phyloP scores from a whole-genome alignment of 441 rosid species.

The Gossypium lobatum region DNA sequence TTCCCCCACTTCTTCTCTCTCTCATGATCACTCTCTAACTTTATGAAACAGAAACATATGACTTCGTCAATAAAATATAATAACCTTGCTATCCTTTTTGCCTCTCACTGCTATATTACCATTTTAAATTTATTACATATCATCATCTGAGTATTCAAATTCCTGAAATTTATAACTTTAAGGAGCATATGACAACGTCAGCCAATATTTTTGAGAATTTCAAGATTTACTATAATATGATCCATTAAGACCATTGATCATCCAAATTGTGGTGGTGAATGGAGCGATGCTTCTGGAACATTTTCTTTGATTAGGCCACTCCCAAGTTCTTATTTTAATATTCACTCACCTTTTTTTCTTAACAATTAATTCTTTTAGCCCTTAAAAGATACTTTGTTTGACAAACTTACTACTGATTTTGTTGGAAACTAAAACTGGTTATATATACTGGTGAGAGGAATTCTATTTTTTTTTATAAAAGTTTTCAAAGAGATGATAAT shows the following conservation, averaged over 20 bases:
- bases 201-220: constrained; percentile 11
- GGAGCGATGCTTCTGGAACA: not conserved
- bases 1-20: not conserved
- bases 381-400: not conserved
- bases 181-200: constrained; percentile 42
- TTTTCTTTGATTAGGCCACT: constrained; percentile 5
- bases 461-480: no score
- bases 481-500: no score
- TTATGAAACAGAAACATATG: constrained; percentile 38
- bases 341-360: constrained; percentile 4
- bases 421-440: no score
- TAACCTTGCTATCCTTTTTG: constrained; percentile 17
- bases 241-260: constrained; percentile 16
- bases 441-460: no score
- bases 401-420: not conserved
- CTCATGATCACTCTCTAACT: constrained; percentile 27
- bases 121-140: not conserved
- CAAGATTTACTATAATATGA: constrained; percentile 19
- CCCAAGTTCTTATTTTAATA: not conserved
- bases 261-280: not conserved
- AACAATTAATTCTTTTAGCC: not conserved
- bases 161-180: constrained; percentile 28
- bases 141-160: not conserved
- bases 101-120: not conserved
- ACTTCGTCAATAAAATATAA: constrained; percentile 31